Evolutionary conservation across 768 basidiomycete species (phyloP).

Genomic region (Kwoniella bestiolae): DNA sequence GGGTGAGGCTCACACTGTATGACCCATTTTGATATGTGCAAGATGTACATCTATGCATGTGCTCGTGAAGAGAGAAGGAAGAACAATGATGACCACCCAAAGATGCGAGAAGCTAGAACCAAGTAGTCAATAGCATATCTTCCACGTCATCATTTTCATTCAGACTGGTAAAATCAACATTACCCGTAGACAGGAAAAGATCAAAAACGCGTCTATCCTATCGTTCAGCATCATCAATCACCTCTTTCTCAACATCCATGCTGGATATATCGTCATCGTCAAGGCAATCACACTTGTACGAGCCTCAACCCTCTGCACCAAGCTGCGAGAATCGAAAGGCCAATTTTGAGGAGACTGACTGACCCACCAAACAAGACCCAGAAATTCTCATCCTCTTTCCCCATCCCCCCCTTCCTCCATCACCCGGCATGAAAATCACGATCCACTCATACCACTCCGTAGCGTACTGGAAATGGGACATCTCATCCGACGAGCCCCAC

Average conservation of each 20-base stretch:
- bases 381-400: no score
- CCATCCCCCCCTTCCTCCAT: no score
- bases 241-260: no score
- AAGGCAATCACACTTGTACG: no score
- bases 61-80: not conserved
- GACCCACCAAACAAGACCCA: no score
- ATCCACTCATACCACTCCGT: constrained; percentile 51
- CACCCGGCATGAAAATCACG: constrained; percentile 49
- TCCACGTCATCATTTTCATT: constrained; percentile 24
- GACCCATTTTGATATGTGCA: constrained; percentile 22
- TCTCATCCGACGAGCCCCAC: constrained; percentile 47
- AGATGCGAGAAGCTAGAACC: not conserved
- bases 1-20: constrained; percentile 31
- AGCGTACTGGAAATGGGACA: constrained; percentile 56
- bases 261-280: no score
- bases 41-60: not conserved
- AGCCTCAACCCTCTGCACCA: no score
- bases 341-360: no score
- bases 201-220: constrained; percentile 7
- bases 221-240: not conserved
- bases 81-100: not conserved
- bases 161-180: not conserved
- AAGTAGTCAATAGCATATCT: not conserved
- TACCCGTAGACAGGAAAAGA: not conserved
- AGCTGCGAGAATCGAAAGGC: no score